Percentiles rank a stretch among this genome's conserved stretches.
phyloP scores from a whole-genome alignment of 345 rosid species.

The Adansonia digitata region DNA sequence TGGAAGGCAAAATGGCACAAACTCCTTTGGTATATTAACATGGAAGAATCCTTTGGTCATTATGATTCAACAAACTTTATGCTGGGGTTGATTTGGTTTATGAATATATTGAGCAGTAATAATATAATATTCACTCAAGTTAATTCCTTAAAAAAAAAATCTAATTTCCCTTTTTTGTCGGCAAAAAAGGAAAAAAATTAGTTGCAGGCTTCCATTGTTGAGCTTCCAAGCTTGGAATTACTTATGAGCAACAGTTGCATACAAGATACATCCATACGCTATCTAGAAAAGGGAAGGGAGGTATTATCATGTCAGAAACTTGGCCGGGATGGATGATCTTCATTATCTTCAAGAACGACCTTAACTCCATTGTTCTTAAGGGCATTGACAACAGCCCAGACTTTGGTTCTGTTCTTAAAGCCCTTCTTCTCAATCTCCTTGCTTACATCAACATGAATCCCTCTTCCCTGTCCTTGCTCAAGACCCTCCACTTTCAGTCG shows the following conservation, averaged over 20 bases:
- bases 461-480: constrained; percentile 74
- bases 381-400: constrained; percentile 57
- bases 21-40: background rate
- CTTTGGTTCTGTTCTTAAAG: constrained; percentile 56
- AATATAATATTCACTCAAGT: too few species aligned
- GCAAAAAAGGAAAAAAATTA: too few species aligned
- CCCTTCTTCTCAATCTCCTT: constrained; percentile 87
- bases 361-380: constrained; percentile 72
- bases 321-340: constrained; percentile 22
- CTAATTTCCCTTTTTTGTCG: too few species aligned
- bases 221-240: background rate
- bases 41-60: background rate
- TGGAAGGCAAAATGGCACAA: background rate
- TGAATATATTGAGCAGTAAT: background rate
- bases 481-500: constrained; percentile 67
- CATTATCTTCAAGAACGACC: constrained; percentile 53
- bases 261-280: background rate
- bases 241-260: background rate
- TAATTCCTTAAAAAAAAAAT: too few species aligned
- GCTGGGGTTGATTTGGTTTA: background rate
- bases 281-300: background rate
- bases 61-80: background rate
- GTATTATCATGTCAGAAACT: constrained; percentile 2
- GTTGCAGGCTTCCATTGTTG: background rate
- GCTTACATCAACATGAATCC: constrained; percentile 57